These are phyloP conservation scores for Rheum nobile DNA, from an alignment of 148 eudicot species.

Conservation along the genomic window DNA sequence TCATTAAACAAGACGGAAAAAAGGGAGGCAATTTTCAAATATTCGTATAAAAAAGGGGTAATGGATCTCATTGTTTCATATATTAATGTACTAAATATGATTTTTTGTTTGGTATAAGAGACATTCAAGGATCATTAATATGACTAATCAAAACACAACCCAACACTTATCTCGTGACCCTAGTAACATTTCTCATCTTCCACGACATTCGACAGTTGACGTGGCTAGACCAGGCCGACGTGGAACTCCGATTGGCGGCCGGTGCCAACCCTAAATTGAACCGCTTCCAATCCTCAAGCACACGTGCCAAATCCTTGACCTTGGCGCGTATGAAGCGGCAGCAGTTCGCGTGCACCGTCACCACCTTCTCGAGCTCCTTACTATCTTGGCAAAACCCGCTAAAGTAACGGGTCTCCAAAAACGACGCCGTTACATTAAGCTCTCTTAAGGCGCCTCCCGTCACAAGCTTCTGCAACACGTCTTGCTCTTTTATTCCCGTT, in stretches of 20 bases:
- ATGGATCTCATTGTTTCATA: too few species aligned
- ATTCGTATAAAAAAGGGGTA: too few species aligned
- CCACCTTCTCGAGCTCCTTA: slow-evolving; percentile 26
- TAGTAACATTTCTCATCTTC: neutral
- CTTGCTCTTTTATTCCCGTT: slow-evolving; percentile 61
- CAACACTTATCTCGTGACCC: neutral
- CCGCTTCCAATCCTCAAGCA: slow-evolving; percentile 42
- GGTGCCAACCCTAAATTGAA: slow-evolving; percentile 5
- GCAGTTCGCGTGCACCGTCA: slow-evolving; percentile 76
- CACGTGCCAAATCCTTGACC: slow-evolving; percentile 35
- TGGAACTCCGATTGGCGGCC: slow-evolving; percentile 9
- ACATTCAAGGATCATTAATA: too few species aligned
- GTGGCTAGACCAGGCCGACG: slow-evolving; percentile 33
- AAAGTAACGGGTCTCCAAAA: slow-evolving; percentile 43
- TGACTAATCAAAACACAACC: neutral
- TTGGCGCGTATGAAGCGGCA: slow-evolving; percentile 59
- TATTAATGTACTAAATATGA: too few species aligned
- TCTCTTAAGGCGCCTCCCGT: slow-evolving; percentile 15
- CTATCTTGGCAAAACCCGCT: slow-evolving; percentile 66
- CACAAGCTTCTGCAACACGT: slow-evolving; percentile 41
- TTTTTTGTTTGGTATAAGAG: too few species aligned
- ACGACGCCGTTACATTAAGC: slow-evolving; percentile 26
- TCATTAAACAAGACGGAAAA: too few species aligned
- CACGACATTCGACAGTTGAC: slow-evolving; percentile 27
- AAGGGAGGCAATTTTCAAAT: too few species aligned